Conservation (phyloP, 345 rosid species). For the Brassica incana region DNA sequence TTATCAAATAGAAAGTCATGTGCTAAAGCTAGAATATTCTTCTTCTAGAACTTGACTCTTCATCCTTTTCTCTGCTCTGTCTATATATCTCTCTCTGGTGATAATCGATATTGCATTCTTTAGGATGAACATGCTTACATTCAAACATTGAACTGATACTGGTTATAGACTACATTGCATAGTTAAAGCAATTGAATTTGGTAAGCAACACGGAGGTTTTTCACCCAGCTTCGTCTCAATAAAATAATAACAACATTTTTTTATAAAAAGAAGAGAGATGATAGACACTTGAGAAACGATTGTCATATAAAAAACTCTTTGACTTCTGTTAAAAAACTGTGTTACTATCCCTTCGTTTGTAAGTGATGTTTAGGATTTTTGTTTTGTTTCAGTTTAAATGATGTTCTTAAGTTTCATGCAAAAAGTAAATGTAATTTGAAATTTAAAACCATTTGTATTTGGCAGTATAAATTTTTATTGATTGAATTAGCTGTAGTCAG, state of each 20-base stretch:
- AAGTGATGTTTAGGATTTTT: no score
- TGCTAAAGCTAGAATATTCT: neutral
- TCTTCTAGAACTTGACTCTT: neutral
- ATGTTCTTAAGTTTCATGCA: no score
- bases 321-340: neutral
- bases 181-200: neutral
- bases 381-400: no score
- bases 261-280: neutral
- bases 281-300: neutral
- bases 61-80: neutral
- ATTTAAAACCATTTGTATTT: no score
- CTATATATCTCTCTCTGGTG: neutral
- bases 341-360: neutral
- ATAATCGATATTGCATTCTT: neutral
- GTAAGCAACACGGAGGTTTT: neutral
- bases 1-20: neutral
- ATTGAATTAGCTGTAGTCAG: no score
- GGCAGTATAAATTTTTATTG: no score
- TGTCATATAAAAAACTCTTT: neutral
- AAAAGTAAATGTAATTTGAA: no score
- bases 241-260: neutral
- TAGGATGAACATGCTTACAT: neutral
- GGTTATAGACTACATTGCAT: conserved; percentile 2
- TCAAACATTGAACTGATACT: neutral
- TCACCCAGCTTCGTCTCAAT: neutral